phyloP scores from a whole-genome alignment of 352 stramenopile genomes.

The Pythium grandisporangium region DNA sequence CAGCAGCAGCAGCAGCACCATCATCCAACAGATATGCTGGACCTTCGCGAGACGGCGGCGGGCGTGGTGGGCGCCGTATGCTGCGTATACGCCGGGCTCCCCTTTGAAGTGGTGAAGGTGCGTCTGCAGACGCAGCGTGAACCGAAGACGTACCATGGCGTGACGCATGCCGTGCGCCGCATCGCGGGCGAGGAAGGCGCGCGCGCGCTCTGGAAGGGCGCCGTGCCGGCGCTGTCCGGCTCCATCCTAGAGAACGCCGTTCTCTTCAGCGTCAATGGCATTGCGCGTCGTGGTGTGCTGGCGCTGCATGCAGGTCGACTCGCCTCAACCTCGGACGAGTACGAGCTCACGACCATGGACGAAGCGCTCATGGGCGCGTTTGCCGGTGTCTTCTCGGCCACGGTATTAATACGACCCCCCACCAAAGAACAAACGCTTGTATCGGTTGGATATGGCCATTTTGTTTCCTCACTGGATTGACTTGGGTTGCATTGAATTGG shows the following conservation, averaged over 20 bases:
- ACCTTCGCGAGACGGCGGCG: slow-evolving; percentile 65
- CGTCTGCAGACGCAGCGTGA: slow-evolving; percentile 70
- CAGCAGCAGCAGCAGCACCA: no score
- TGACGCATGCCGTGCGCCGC: slow-evolving; percentile 54
- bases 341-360: slow-evolving; percentile 69
- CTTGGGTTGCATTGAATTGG: neutral
- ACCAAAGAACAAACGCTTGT: no score
- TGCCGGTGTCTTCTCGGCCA: slow-evolving; percentile 78
- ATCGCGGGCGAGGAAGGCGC: slow-evolving; percentile 70
- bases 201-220: slow-evolving; percentile 81
- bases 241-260: slow-evolving; percentile 88
- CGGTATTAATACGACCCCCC: no score
- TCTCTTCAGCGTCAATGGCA: slow-evolving; percentile 81
- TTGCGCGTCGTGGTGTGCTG: slow-evolving; percentile 59
- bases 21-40: no score
- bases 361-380: slow-evolving; percentile 78
- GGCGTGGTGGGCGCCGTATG: slow-evolving; percentile 72
- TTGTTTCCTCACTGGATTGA: no score
- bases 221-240: slow-evolving; percentile 75
- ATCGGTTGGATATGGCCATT: no score
- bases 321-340: slow-evolving; percentile 25
- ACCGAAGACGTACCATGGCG: slow-evolving; percentile 45
- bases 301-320: slow-evolving; percentile 34
- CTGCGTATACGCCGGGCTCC: slow-evolving; percentile 77
- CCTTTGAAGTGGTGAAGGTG: slow-evolving; percentile 85